Conservation (phyloP, 768 basidiomycete species). For the Suillus sp. region DNA sequence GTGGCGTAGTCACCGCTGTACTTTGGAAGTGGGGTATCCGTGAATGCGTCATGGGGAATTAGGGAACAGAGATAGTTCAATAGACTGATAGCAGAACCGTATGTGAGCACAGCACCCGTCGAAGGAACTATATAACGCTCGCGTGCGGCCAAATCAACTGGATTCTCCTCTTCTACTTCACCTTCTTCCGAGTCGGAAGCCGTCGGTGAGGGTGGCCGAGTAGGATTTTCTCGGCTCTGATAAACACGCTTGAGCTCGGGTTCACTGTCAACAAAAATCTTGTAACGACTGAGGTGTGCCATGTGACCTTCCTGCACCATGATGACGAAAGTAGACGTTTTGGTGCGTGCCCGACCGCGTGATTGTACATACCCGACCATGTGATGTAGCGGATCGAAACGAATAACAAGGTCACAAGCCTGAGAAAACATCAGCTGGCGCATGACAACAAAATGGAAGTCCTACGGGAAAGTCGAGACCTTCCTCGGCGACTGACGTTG, state of each 20-base stretch:
- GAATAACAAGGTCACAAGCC: constrained; percentile 85
- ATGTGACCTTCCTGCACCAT: constrained; percentile 71
- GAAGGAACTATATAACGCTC: constrained; percentile 72
- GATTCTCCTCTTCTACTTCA: constrained; percentile 48
- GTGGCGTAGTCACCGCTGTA: constrained; percentile 62
- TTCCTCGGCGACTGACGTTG: constrained; percentile 89
- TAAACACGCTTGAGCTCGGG: constrained; percentile 65
- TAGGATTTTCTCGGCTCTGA: constrained; percentile 47
- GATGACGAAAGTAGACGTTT: constrained; percentile 74
- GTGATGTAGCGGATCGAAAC: constrained; percentile 80
- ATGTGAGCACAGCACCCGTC: constrained; percentile 80
- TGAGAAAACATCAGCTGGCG: constrained; percentile 29
- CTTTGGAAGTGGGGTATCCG: constrained; percentile 56
- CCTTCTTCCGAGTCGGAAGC: constrained; percentile 32
- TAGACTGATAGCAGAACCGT: constrained; percentile 70
- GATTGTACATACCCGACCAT: constrained; percentile 90
- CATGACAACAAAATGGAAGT: background rate
- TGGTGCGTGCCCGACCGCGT: constrained; percentile 80
- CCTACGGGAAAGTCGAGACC: constrained; percentile 85
- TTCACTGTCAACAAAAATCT: constrained; percentile 59
- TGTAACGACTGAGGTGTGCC: constrained; percentile 59
- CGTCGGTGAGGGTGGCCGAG: constrained; percentile 29
- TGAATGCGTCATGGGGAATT: constrained; percentile 73
- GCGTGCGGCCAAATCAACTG: constrained; percentile 60
- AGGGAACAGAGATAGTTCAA: constrained; percentile 78